phyloP scores from a whole-genome alignment of 176 grass and related monocot genomes.

The Thalia dealbata region DNA sequence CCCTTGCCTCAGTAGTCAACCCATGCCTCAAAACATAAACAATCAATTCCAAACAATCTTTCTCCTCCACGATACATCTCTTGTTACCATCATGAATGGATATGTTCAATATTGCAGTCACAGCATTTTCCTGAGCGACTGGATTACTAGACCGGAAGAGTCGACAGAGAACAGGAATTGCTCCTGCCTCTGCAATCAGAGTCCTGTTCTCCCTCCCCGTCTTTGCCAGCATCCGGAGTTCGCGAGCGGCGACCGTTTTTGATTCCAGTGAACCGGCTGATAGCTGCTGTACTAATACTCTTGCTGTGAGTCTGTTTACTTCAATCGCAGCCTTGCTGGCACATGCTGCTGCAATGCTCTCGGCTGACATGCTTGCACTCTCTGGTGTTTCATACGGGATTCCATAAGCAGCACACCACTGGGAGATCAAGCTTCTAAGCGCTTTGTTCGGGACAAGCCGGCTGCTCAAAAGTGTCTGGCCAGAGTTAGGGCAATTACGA shows the following conservation, averaged over 20 bases:
- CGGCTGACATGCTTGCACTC: constrained; percentile 41
- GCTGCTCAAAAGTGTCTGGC: constrained; percentile 44
- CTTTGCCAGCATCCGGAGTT: constrained; percentile 82
- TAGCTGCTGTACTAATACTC: constrained; percentile 57
- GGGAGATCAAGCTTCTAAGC: constrained; percentile 70
- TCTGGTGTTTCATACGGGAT: constrained; percentile 66
- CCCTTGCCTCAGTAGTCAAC: constrained; percentile 66
- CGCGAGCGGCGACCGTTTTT: constrained; percentile 49
- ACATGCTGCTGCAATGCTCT: constrained; percentile 43
- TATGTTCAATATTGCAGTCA: constrained; percentile 80
- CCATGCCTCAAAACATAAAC: constrained; percentile 71
- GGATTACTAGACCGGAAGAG: constrained; percentile 45
- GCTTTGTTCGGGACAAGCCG: constrained; percentile 48
- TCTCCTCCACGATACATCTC: constrained; percentile 64
- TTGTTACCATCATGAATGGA: constrained; percentile 90
- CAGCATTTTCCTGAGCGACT: constrained; percentile 84
- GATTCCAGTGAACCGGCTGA: constrained; percentile 29
- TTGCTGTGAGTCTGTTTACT: constrained; percentile 53
- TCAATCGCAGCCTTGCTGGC: constrained; percentile 55
- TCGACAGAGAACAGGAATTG: constrained; percentile 51
- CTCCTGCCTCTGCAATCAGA: constrained; percentile 73
- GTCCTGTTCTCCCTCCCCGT: constrained; percentile 65
- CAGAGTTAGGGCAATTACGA: constrained; percentile 81
- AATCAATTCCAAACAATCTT: constrained; percentile 54
- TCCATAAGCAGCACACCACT: constrained; percentile 59